Percentiles rank a stretch among this genome's conserved stretches.
Evolutionary conservation across 495 filamentous ascomycete species (phyloP).

Genomic region (Penicillium fimorum): DNA sequence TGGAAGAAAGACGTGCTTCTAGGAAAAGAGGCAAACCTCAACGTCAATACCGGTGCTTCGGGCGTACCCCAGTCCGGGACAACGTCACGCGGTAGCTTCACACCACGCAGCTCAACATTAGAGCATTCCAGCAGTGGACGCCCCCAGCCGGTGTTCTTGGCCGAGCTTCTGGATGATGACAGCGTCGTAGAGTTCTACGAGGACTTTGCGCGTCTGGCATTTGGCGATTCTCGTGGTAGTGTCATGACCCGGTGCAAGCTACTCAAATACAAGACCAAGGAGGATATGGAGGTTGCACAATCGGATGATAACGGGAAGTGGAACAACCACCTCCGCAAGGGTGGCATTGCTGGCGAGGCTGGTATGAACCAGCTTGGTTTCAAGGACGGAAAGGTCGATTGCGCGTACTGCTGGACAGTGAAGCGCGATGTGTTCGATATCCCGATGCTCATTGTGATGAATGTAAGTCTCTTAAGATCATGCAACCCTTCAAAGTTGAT

Average conservation of each 20-base stretch:
- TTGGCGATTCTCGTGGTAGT: conserved; percentile 79
- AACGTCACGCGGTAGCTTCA: conserved; percentile 46
- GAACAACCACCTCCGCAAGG: conserved; percentile 47
- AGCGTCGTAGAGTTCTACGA: conserved; percentile 94
- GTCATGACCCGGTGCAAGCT: conserved; percentile 82
- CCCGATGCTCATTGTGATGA: conserved; percentile 96
- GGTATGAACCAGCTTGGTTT: conserved; percentile 72
- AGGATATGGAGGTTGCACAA: conserved; percentile 51
- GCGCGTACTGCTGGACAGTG: conserved; percentile 93
- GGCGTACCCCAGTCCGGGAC: conserved; percentile 29
- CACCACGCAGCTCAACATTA: conserved; percentile 43
- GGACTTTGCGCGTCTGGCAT: conserved; percentile 87
- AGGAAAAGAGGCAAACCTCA: conserved; percentile 83
- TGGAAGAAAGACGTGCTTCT: conserved; percentile 91
- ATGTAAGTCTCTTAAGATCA: conserved; percentile 61
- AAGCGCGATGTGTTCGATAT: conserved; percentile 97
- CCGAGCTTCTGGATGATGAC: conserved; percentile 90
- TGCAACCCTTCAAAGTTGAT: neutral
- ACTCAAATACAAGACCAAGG: conserved; percentile 82
- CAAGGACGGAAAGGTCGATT: conserved; percentile 89
- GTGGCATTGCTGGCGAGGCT: conserved; percentile 69
- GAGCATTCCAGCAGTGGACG: conserved; percentile 32
- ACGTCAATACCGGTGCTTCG: conserved; percentile 68
- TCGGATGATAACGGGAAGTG: conserved; percentile 46
- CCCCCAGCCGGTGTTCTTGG: conserved; percentile 78